Evolutionary conservation across 164 flowering plant genomes (phyloP).

Genomic region (Chimonanthus salicifolius): DNA sequence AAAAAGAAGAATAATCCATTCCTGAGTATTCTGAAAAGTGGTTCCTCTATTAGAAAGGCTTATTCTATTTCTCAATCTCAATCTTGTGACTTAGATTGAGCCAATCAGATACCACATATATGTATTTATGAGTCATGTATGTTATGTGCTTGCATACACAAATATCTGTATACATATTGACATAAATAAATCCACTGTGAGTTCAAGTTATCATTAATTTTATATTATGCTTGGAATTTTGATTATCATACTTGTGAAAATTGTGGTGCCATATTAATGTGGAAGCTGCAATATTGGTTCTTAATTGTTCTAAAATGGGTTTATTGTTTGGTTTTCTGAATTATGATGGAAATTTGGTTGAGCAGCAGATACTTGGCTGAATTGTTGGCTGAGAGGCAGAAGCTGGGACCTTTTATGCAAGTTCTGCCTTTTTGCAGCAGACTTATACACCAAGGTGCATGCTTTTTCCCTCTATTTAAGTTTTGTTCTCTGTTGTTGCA

Average conservation of each 20-base stretch:
- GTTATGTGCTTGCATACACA: too few species aligned
- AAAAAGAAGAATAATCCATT: neutral
- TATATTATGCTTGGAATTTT: neutral
- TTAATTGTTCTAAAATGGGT: neutral
- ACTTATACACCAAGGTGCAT: constrained; percentile 67
- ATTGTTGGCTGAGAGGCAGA: constrained; percentile 68
- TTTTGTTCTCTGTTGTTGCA: neutral
- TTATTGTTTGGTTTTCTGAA: neutral
- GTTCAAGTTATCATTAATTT: neutral
- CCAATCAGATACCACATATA: too few species aligned
- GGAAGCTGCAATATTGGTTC: neutral
- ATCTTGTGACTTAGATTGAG: too few species aligned
- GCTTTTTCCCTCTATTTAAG: neutral
- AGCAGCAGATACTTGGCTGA: constrained; percentile 60
- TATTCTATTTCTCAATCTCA: neutral
- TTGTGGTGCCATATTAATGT: neutral
- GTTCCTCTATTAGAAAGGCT: neutral
- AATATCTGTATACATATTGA: neutral
- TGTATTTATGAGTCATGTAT: neutral
- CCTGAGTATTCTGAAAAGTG: neutral
- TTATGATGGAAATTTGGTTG: constrained; percentile 9
- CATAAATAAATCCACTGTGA: neutral
- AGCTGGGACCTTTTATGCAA: constrained; percentile 69
- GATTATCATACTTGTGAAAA: neutral
- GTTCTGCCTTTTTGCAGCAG: constrained; percentile 57